phyloP scores from a whole-genome alignment of 495 filamentous ascomycete genomes.

The Hypoxylon trugodes region DNA sequence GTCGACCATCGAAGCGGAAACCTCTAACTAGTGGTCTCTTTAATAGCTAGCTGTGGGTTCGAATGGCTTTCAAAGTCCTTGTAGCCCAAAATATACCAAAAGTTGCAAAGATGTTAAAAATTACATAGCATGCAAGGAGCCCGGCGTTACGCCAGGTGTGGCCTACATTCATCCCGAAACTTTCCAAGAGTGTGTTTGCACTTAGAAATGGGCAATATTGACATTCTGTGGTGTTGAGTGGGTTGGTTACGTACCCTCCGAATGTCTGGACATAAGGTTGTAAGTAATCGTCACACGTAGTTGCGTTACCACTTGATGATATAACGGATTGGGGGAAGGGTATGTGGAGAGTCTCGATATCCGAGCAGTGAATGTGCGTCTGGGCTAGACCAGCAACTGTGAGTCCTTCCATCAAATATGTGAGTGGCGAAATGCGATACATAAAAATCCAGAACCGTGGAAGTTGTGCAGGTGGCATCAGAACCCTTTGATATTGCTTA shows the following conservation, averaged over 20 bases:
- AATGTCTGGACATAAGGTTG: slow-evolving; percentile 8
- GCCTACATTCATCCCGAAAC: slow-evolving; percentile 50
- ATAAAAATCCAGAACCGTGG: slow-evolving; percentile 75
- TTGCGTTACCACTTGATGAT: neutral
- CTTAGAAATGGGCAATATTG: slow-evolving; percentile 53
- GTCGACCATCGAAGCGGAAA: too few species aligned
- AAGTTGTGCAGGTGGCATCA: slow-evolving; percentile 50
- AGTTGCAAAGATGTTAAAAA: slow-evolving; percentile 54
- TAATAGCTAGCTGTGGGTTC: too few species aligned
- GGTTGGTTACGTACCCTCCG: slow-evolving; percentile 39
- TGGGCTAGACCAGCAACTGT: neutral
- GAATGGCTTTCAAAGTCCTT: too few species aligned
- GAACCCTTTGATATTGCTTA: neutral
- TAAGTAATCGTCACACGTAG: slow-evolving; percentile 44
- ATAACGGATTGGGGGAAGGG: neutral
- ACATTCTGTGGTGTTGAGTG: slow-evolving; percentile 49
- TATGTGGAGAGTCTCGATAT: neutral
- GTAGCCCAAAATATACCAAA: slow-evolving; percentile 16
- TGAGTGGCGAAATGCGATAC: slow-evolving; percentile 70
- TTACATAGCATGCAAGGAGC: slow-evolving; percentile 55
- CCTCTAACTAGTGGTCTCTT: too few species aligned
- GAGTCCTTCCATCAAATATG: slow-evolving; percentile 44
- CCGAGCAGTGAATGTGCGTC: slow-evolving; percentile 1
- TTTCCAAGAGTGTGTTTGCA: slow-evolving; percentile 52
- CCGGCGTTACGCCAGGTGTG: slow-evolving; percentile 59